Conservation (phyloP, 1,139 yeast genomes). For the Taiozyma sp. region DNA sequence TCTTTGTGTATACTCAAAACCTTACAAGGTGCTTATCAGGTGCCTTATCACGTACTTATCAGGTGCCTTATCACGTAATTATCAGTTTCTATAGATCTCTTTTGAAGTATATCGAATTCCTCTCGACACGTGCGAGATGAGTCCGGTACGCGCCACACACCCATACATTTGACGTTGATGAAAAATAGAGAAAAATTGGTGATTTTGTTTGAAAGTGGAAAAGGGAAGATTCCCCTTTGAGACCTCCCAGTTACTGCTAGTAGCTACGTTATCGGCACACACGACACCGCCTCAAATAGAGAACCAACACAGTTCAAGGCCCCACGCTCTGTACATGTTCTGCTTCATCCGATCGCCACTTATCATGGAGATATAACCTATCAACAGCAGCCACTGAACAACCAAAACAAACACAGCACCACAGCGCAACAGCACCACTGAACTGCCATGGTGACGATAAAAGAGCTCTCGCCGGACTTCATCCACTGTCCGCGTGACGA, state of each 20-base stretch:
- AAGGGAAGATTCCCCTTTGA: neutral
- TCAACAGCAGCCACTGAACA: neutral
- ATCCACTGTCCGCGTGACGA: constrained; percentile 68
- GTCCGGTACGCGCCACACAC: neutral
- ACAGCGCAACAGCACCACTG: neutral
- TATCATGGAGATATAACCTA: neutral
- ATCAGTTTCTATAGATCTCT: too few species aligned
- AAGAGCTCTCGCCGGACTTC: constrained; percentile 49
- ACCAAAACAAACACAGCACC: neutral
- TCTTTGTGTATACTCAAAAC: too few species aligned
- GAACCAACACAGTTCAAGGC: too few species aligned
- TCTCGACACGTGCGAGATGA: neutral
- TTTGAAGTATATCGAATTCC: too few species aligned
- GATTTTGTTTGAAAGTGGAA: neutral
- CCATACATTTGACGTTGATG: neutral
- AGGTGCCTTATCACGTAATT: too few species aligned
- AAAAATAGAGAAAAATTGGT: neutral
- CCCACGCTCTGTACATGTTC: too few species aligned
- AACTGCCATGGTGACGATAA: neutral
- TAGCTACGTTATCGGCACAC: neutral
- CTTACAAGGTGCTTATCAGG: too few species aligned
- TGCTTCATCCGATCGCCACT: neutral
- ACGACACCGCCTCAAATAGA: neutral
- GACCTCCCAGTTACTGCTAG: neutral
- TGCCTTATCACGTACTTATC: too few species aligned